Base-by-base conservation (phyloP, 495 filamentous ascomycete genomes). In the Achaetomiella virescens region DNA sequence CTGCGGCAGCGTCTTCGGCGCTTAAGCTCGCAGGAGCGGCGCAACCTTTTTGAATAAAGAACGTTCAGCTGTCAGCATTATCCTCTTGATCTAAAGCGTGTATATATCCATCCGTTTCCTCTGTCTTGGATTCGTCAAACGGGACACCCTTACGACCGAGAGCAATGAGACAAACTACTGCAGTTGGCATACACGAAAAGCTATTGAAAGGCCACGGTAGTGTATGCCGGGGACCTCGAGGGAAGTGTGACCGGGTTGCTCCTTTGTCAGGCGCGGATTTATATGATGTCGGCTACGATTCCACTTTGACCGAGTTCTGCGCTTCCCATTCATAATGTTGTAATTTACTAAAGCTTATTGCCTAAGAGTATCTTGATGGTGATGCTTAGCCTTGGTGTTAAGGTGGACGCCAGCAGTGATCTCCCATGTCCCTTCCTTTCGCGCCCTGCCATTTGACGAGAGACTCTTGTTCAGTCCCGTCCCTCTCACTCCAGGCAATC, bases 1-100 rank as follows among this genome's bases (percentile, higher is more conserved):
- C 51, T 81, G 79, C 59, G 76, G 74, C 57, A 49, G 71, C 31
- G 67, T 80, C 61, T 86, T 84, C 70, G 64, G 65, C 40, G 46
- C 42, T 74, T 77, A 71, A 66, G 40, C 55, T 60, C 37, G 37
- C 33, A 10, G 11, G 29, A 47, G 20, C 24, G 25, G 43, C 40
- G 24, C 50, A 8, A 36, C 20, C 37, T 38, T 37, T 25, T 22
- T 46, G 41, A 46, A 55, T 48, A 55, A 33, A 55, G 41, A 48
- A 45, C 44, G 41, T 54, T 45, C 52, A 40, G 18, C 44, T 55
- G 43, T 35, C 43, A 55, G 52, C 52, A 33, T 21, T 17, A 9
- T 14, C 14, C 29, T 12, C 11, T 17, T 40, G 52, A 55, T 55
- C 44, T 42, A 20, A n/a, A 48, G 44, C 52, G 44, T 55, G 52